Evolutionary conservation across 2,329 filamentous ascomycete genomes (phyloP).

Genomic region (Nectriaceae sp.): DNA sequence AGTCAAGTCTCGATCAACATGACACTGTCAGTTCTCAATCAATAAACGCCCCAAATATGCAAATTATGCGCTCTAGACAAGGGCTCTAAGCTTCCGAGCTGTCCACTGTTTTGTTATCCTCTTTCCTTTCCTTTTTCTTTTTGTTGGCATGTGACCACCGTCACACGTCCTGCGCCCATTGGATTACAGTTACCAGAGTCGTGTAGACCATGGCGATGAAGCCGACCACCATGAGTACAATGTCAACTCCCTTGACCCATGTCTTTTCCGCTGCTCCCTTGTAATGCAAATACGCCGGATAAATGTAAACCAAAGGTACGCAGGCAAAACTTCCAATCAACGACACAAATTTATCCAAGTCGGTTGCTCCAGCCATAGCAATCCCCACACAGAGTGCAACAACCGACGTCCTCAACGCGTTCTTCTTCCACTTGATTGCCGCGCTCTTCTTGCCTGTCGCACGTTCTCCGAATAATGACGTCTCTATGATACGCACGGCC

Average conservation of each 20-base stretch:
- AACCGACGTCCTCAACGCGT: constrained; percentile 60
- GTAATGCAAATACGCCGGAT: constrained; percentile 71
- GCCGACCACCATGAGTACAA: constrained; percentile 64
- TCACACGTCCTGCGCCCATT: constrained; percentile 34
- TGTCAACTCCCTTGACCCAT: constrained; percentile 58
- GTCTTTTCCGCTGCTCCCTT: constrained; percentile 62
- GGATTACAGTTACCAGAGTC: constrained; percentile 57
- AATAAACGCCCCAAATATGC: not conserved
- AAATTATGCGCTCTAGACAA: not conserved
- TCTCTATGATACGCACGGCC: constrained; percentile 70
- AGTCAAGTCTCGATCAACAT: not conserved
- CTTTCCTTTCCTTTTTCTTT: not conserved
- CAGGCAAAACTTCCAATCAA: constrained; percentile 74
- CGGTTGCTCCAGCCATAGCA: constrained; percentile 64
- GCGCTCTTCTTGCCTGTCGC: constrained; percentile 65
- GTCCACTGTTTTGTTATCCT: not conserved
- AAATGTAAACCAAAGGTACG: constrained; percentile 76
- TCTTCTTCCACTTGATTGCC: constrained; percentile 77
- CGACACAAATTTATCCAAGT: constrained; percentile 74
- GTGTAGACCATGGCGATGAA: constrained; percentile 71
- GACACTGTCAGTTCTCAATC: not conserved
- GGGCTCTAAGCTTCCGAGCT: not conserved
- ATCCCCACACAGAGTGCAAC: constrained; percentile 62
- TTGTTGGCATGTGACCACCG: too few relatives aligned
- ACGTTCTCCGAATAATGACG: constrained; percentile 64